Base-by-base conservation (phyloP, 495 filamentous ascomycete species). In the Staphylotrichum longicolle region DNA sequence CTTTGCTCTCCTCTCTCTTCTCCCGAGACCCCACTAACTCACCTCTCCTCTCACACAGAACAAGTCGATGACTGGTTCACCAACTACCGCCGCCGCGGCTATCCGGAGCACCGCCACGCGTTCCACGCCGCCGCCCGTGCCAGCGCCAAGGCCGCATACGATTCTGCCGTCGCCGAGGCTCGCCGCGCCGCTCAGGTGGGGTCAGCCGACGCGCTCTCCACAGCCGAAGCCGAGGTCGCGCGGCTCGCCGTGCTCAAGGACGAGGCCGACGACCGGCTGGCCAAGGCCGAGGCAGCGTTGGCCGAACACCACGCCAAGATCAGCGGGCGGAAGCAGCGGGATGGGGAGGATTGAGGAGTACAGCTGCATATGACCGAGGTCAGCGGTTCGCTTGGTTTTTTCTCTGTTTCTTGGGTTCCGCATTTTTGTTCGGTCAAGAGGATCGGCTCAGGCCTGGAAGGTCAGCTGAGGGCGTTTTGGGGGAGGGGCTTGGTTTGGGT, bases 71-170 rank as follows among this genome's bases (percentile, higher is more conserved):
- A 39, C 40, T 60, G 58, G 58, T 54, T 44, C 49, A 60, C 40
- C 58, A 60, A 60, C 49, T 40, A 33, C 58, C 58, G 50, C 8
- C 58, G 58, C 32, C 58, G 56, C 46, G 39, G 39, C n/a, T 49
- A 10, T 4, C 44, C 15, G 3, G 33, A 39, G 20, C 11, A 49
- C 30, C 33, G 12, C 12, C 8, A 30, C 45, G 35, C 49, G 8
- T 8, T 39, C 56, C 46, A 27, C 46, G 20, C 8, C n/a, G 44
- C 8, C 15, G 9, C 5, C 3, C 34, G 45, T 9, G 33, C 8
- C 33, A n/a, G 46, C 32, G 33, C n/a, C 10, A 4, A 40, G 41
- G 37, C 6, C 7, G 54, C 20, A 10, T 6, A 34, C 54, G 3
- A 12, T 39, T 39, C 7, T 1, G 53, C 53, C 8, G 9, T 44